Evolutionary conservation across 352 stramenopile species (phyloP), one percentile per base, ranked within the genome.

Genomic region (Globisporangium uncinulatum): DNA sequence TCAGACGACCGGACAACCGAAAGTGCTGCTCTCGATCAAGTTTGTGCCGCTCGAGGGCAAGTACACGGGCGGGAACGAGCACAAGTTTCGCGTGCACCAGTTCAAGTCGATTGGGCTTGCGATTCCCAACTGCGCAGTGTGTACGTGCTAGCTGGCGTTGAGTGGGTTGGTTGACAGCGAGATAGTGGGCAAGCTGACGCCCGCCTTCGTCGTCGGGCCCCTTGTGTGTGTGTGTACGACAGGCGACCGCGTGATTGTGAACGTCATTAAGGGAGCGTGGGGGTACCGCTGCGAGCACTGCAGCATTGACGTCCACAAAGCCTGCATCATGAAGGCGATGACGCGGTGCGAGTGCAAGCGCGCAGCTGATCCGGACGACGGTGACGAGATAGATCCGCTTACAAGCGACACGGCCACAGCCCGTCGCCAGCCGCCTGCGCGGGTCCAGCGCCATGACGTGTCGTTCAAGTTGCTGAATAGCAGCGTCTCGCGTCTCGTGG

Each of bases 71-170:
- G 78, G 70, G 0, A 89, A 88, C 34, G 73, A 86, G 21, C 85
- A 95, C 71, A 92, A 90, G 48, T 95, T 95, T 43, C 81, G 85
- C 20, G 85, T 95, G 0, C 85, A 95, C 53, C 81, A 91, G 52
- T 78, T 95, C 6, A 93, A 93, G 63, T 92, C 83, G 3, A 81
- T 95, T 10, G 85, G 85, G 2, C 67, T 93, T 5, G 75, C 75
- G n/a, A 91, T 95, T 36, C 81, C 83, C 6, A 66, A 81, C 56
- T 95, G 85, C 41, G 74, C 69, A 34, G 78, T 88, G 19, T 95
- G 85, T 87, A 80, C 53, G 74, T 71, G 17, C 31, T n/a, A 29
- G 4, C 4, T 3, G 24, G 42, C 8, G 36, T 36, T 11, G 32
- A 4, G 15, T 17, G 20, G 21, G 24, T 13, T 3, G n/a, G 31